Conservation (phyloP, 2,329 filamentous ascomycete species). For the Bipolaris gigantea region DNA sequence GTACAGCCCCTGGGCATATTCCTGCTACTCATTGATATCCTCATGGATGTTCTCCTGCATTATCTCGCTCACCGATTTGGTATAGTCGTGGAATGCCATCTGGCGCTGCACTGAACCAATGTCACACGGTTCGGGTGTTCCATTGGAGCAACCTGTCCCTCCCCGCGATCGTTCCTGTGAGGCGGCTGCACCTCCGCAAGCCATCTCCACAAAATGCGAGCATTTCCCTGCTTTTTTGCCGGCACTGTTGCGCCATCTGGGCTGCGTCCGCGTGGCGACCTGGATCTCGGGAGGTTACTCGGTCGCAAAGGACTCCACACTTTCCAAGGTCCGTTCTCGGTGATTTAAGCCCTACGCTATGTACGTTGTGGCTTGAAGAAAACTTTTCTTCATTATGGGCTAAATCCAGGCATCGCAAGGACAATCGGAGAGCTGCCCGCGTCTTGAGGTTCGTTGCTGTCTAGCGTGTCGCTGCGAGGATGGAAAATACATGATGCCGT, state of each 20-base stretch:
- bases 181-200: not conserved
- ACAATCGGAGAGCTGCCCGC: slow-evolving; percentile 11
- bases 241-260: slow-evolving; percentile 9
- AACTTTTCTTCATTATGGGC: slow-evolving; percentile 12
- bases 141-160: not conserved
- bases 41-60: not conserved
- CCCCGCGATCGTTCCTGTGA: slow-evolving; percentile 9
- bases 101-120: not conserved
- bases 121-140: not conserved
- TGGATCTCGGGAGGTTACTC: slow-evolving; percentile 31
- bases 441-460: slow-evolving; percentile 4
- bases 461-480: not conserved
- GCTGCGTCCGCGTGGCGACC: slow-evolving; percentile 12
- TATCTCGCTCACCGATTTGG: not conserved
- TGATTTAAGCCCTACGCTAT: slow-evolving; percentile 17
- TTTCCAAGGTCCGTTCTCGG: slow-evolving; percentile 21
- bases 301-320: slow-evolving; percentile 17
- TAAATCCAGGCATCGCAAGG: slow-evolving; percentile 2
- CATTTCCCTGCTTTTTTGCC: slow-evolving; percentile 4
- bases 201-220: not conserved
- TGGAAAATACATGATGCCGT: slow-evolving; percentile 13
- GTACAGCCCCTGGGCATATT: not conserved
- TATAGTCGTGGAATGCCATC: not conserved
- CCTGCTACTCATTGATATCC: not conserved
- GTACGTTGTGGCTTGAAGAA: slow-evolving; percentile 8